Conservation (phyloP, 2,329 filamentous ascomycete genomes). For the Pyricularia grisea region DNA sequence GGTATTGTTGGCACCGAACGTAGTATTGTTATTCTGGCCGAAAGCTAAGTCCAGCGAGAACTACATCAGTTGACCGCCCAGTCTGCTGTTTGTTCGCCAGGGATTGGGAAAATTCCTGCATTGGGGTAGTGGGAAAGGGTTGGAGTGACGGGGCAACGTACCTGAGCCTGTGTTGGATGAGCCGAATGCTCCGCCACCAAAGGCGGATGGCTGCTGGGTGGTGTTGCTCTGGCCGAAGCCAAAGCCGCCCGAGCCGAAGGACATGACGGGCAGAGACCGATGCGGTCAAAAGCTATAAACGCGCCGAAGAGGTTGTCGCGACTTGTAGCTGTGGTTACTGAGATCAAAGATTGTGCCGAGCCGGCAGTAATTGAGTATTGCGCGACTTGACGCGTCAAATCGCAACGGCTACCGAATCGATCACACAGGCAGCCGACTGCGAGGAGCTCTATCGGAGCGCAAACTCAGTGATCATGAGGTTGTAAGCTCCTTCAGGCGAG, state of each 20-base stretch:
- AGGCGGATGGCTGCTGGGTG: slow-evolving; percentile 33
- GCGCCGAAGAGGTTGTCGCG: not conserved
- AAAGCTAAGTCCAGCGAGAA: slow-evolving; percentile 21
- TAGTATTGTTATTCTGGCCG: slow-evolving; percentile 13
- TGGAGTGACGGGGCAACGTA: slow-evolving; percentile 28
- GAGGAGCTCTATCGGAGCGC: slow-evolving; percentile 1
- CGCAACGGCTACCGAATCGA: not conserved
- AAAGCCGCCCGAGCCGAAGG: slow-evolving; percentile 43
- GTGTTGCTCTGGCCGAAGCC: slow-evolving; percentile 52
- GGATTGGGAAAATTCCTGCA: too few relatives aligned
- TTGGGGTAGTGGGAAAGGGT: not conserved
- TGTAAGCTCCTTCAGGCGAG: not conserved
- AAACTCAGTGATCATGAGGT: not conserved
- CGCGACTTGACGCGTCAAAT: slow-evolving; percentile 6
- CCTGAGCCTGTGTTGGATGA: slow-evolving; percentile 34
- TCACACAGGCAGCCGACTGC: slow-evolving; percentile 1
- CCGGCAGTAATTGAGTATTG: slow-evolving; percentile 2
- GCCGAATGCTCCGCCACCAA: slow-evolving; percentile 53
- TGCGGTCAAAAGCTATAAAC: slow-evolving; percentile 1
- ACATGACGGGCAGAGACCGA: slow-evolving; percentile 32
- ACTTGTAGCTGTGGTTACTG: not conserved
- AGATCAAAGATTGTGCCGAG: not conserved
- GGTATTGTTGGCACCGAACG: slow-evolving; percentile 25
- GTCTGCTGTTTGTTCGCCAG: not conserved
- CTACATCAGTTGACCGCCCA: not conserved